These are phyloP conservation scores for Lachnellula suecica DNA, from an alignment of 2,329 filamentous ascomycete species.

Conservation along the genomic window DNA sequence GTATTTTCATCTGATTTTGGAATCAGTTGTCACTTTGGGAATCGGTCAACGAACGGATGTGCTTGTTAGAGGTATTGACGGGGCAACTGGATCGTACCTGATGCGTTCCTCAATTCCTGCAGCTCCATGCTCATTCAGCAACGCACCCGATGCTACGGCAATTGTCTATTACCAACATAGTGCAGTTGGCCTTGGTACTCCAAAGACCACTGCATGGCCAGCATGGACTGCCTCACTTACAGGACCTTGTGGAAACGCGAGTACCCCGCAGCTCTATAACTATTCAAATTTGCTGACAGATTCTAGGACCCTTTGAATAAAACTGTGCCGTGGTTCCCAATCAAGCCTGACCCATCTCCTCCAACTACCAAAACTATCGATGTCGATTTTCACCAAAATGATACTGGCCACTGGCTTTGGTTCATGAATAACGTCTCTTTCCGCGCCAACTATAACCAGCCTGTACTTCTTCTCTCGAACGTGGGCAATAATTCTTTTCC, in stretches of 20 bases:
- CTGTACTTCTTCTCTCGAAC: constrained; percentile 54
- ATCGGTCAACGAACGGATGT: constrained; percentile 49
- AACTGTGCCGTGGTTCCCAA: constrained; percentile 23
- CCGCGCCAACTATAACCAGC: constrained; percentile 57
- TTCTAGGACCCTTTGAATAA: constrained; percentile 15
- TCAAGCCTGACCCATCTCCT: constrained; percentile 18
- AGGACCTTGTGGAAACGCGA: constrained; percentile 18
- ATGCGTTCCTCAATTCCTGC: constrained; percentile 52
- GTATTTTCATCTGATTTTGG: neutral
- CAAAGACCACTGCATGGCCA: constrained; percentile 19
- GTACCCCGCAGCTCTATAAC: neutral
- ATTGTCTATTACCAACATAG: constrained; percentile 63
- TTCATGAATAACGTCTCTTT: constrained; percentile 43
- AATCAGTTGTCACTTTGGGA: constrained; percentile 51
- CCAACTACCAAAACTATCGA: constrained; percentile 20
- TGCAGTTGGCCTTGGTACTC: constrained; percentile 11
- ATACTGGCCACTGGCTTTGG: constrained; percentile 48
- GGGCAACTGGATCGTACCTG: constrained; percentile 45
- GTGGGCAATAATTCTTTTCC: constrained; percentile 52
- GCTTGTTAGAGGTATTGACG: constrained; percentile 44
- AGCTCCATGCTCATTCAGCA: constrained; percentile 42
- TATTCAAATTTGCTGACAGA: neutral
- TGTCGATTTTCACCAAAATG: constrained; percentile 48
- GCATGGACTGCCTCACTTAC: constrained; percentile 9
- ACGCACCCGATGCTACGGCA: constrained; percentile 52